phyloP scores from a whole-genome alignment of 2,329 filamentous ascomycete genomes.

The Cladosporium sp. region DNA sequence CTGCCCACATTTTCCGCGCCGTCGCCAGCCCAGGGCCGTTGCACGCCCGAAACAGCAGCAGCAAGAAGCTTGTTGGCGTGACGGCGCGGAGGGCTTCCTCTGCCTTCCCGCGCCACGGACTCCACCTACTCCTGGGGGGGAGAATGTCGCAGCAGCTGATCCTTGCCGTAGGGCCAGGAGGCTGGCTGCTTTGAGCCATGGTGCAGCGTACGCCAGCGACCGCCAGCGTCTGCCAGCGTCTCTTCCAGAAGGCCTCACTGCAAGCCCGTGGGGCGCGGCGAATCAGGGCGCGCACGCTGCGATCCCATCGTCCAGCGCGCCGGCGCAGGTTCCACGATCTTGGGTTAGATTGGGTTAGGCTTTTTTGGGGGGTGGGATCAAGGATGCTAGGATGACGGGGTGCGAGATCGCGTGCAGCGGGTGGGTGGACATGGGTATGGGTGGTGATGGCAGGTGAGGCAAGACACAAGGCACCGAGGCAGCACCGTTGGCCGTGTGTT shows the following conservation, averaged over 20 bases:
- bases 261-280: constrained; percentile 20
- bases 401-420: neutral
- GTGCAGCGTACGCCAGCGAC: constrained; percentile 21
- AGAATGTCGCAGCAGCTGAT: constrained; percentile 31
- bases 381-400: neutral
- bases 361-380: constrained; percentile 13
- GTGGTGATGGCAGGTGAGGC: neutral
- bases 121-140: constrained; percentile 11
- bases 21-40: constrained; percentile 33
- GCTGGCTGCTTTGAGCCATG: constrained; percentile 30
- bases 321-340: constrained; percentile 32
- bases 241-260: constrained; percentile 27
- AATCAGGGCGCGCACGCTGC: constrained; percentile 30
- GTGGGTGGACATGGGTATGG: neutral
- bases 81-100: constrained; percentile 37
- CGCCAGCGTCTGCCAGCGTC: constrained; percentile 15
- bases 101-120: constrained; percentile 17
- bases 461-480: neutral
- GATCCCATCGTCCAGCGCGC: constrained; percentile 35
- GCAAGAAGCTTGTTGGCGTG: constrained; percentile 38
- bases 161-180: constrained; percentile 38
- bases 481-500: neutral
- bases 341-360: constrained; percentile 30
- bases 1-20: constrained; percentile 32
- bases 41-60: constrained; percentile 36